Conservation (phyloP, 2,329 filamentous ascomycete species). For the Rugonectria rugulosa region DNA sequence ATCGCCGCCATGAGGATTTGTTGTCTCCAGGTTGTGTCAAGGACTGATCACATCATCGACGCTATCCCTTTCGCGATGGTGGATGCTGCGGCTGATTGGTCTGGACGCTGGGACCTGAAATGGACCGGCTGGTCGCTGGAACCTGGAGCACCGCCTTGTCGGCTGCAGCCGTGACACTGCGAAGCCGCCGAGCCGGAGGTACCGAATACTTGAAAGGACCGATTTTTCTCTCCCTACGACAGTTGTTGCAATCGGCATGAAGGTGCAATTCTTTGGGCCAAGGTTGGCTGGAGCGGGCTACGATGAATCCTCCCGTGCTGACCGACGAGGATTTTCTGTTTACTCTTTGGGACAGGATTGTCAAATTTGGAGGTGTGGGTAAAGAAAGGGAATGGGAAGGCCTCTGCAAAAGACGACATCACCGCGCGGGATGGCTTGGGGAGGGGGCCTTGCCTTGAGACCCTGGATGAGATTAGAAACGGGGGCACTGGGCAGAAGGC, state of each 20-base stretch:
- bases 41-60: constrained; percentile 61
- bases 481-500: constrained; percentile 1
- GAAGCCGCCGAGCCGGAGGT: constrained; percentile 40
- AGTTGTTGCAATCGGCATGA: not conserved
- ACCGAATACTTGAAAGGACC: constrained; percentile 23
- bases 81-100: constrained; percentile 47
- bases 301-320: too few relatives aligned
- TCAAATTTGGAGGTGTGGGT: constrained; percentile 4
- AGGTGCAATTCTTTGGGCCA: too few relatives aligned
- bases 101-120: constrained; percentile 27
- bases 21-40: constrained; percentile 41
- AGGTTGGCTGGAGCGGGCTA: too few relatives aligned
- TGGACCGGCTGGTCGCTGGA: constrained; percentile 33
- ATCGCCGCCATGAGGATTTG: constrained; percentile 44
- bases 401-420: not conserved
- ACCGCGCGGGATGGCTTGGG: not conserved
- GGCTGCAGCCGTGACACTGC: constrained; percentile 29
- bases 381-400: constrained; percentile 3
- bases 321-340: not conserved
- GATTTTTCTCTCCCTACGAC: not conserved
- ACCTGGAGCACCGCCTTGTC: constrained; percentile 35
- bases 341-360: too few relatives aligned
- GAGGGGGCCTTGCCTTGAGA: not conserved
- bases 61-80: constrained; percentile 58
- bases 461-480: constrained; percentile 32